Evolutionary conservation across 805 yeast genomes (phyloP), one percentile per base, ranked within the genome.

Genomic region (Starmerella powellii): DNA sequence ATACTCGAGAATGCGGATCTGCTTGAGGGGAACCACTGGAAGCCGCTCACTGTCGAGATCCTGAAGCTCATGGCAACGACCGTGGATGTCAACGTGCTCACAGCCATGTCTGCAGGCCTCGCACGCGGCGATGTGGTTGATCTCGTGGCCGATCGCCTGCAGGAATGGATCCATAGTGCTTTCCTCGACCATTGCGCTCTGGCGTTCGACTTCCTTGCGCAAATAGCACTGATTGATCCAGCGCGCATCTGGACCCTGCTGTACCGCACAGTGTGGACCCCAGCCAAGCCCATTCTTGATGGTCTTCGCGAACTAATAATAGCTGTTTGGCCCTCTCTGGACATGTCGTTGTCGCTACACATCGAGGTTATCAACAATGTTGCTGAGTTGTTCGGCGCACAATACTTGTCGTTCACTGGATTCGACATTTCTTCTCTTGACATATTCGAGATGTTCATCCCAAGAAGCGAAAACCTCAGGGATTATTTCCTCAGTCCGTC

Each of bases 171-270:
- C 4, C 52, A 51, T 20, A 19, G 20, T 23, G 21, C 34, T 11
- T 3, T n/a, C 8, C 12, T 24, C 3, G 40, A 13, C 53, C 27
- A 35, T 31, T 30, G 37, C 31, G 26, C 15, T 2, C 29, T 35
- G 20, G 53, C 45, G 19, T 49, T 76, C 17, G 58, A 68, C 10
- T 69, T 82, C 18, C 62, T 84, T 24, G 60, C 68, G 1, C 64
- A 70, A 15, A 64, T 73, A 31, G 64, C 65, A 31, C 64, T 63
- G 36, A 61, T 73, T 5, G 71, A 67, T 31, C 74, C 93, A 0
- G 68, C 71, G 45, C 66, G 84, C 42, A 80, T 86, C 3, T 87
- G 95, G 95, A 71, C 85, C 0, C 79, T 79, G 54, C 59, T 88
- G 12, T 70, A 74, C 33, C 3, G 21, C 6, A n/a, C 40, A 8